Base-by-base conservation (phyloP, 306 rosid species). In the Psophocarpus tetragonolobus region DNA sequence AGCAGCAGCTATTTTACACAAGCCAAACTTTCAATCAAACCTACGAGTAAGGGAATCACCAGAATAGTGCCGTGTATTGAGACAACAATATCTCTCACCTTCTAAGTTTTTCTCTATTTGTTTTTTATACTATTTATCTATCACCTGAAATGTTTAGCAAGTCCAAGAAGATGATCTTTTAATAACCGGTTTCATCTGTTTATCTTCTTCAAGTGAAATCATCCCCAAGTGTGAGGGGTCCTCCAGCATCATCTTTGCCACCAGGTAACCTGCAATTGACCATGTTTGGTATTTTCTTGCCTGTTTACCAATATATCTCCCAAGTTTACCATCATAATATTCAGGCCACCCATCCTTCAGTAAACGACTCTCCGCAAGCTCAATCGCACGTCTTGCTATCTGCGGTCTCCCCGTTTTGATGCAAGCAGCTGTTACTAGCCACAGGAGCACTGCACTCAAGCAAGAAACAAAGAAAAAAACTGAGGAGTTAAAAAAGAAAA, bases 181-280 rank as follows among this genome's bases (percentile, higher is more conserved):
- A 77, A 93, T 77, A 73, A 85, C 78, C 18, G 96, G 97, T 81
- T 93, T 93, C 97, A 90, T 93, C 75, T 87, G 96, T 82, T 86
- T 93, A 86, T 89, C 97, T 82, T 93, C 97, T 90, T 93, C 97
- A 21, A 90, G 92, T 24, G 97, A 89, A 74, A 93, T 90, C 97
- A 93, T 93, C 17, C 97, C 97, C 87, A 88, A 73, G 77, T 93
- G 97, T 0, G 97, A 93, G 4, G 97, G 97, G 74, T 93, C 97
- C 84, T 92, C 97, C 60, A 92, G 89, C 97, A 92, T 73, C 97
- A 92, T 92, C 86, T 92, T 92, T 23, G 97, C 97, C 62, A 93
- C 97, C 71, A 93, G 80, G 82, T 93, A 93, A 68, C 96, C 97
- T n/a, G 96, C 87, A 76, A 93, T 87, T 2, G 97, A 93, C 97